These are phyloP conservation scores for Posidonia australis DNA, from an alignment of 106 monocot genomes.

Conservation along the genomic window DNA sequence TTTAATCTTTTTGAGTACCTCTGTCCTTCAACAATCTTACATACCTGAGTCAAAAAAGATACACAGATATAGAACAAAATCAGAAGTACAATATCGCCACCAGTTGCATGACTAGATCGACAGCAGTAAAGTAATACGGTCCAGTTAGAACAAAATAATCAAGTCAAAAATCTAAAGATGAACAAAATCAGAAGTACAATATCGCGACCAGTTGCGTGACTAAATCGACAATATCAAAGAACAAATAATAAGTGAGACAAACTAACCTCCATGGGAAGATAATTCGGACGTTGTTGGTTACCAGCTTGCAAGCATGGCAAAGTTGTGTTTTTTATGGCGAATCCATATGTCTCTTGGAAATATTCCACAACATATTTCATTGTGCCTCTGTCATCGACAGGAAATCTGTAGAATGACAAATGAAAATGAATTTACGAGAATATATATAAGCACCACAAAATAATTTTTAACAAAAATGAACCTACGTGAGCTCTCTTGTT, in stretches of 20 bases:
- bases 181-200: too few species aligned
- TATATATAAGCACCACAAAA: neutral
- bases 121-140: neutral
- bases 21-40: conserved; percentile 93
- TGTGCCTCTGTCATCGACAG: conserved; percentile 66
- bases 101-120: too few species aligned
- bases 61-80: neutral
- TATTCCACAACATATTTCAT: conserved; percentile 85
- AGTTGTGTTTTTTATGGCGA: conserved; percentile 62
- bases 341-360: conserved; percentile 75
- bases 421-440: neutral
- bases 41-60: conserved; percentile 41
- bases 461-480: neutral
- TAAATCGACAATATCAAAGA: neutral
- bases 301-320: conserved; percentile 91
- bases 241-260: neutral
- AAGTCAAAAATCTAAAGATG: too few species aligned
- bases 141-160: too few species aligned
- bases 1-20: conserved; percentile 95
- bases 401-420: conserved; percentile 37
- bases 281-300: conserved; percentile 84
- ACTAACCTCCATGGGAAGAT: conserved; percentile 94
- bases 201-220: too few species aligned
- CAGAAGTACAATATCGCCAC: neutral
- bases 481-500: conserved; percentile 74